phyloP scores from a whole-genome alignment of 2,329 filamentous ascomycete genomes.

The Cladosporium halotolerans region DNA sequence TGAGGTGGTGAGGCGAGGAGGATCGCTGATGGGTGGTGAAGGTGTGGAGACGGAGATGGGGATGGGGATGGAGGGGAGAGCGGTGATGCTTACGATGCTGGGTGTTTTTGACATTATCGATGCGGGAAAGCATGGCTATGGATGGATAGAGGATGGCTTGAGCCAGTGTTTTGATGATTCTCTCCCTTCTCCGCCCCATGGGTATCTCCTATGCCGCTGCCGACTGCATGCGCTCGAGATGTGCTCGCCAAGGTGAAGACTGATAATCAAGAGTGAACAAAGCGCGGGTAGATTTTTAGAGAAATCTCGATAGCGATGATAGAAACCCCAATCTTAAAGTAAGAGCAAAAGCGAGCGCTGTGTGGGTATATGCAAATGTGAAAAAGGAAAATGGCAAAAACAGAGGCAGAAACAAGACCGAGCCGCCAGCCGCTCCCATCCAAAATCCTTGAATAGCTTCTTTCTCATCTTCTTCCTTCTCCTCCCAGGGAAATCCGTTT shows the following conservation, averaged over 20 bases:
- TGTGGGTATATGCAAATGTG: slow-evolving; percentile 16
- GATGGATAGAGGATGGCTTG: not conserved
- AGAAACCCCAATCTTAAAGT: too few relatives aligned
- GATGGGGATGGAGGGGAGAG: too few relatives aligned
- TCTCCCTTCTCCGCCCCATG: not conserved
- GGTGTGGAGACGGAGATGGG: too few relatives aligned
- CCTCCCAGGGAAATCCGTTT: too few relatives aligned
- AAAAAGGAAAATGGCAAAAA: slow-evolving; percentile 1
- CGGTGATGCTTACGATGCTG: not conserved
- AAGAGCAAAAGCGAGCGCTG: slow-evolving; percentile 10
- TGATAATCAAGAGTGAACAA: too few relatives aligned
- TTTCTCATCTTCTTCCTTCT: too few relatives aligned
- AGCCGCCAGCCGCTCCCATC: not conserved
- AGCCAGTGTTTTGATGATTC: not conserved
- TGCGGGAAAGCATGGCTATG: not conserved
- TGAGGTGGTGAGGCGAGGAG: too few relatives aligned
- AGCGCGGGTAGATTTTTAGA: too few relatives aligned
- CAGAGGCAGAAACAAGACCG: slow-evolving; percentile 10
- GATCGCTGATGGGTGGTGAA: too few relatives aligned
- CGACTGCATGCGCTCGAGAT: not conserved
- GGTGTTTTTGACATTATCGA: slow-evolving; percentile 1
- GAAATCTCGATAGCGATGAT: too few relatives aligned
- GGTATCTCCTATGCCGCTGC: slow-evolving; percentile 8
- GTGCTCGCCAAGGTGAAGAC: not conserved
- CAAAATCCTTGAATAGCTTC: not conserved